A percentile compares a stretch with the other conserved stretches of the same genome.
phyloP scores from a whole-genome alignment of 2,329 filamentous ascomycete species.

The Colletotrichum sp. region DNA sequence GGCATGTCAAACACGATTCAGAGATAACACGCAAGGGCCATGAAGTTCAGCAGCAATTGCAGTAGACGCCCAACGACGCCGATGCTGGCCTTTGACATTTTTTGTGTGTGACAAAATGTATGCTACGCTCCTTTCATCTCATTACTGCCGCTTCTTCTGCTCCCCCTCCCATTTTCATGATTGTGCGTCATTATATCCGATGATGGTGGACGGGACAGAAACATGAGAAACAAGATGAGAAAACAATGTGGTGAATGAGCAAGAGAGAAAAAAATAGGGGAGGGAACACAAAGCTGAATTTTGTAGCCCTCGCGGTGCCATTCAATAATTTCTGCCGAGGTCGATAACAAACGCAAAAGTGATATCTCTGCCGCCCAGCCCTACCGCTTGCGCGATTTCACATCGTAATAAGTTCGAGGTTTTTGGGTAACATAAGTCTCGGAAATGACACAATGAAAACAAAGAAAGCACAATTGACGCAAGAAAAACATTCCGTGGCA shows the following conservation, averaged over 20 bases:
- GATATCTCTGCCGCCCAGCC: conserved; percentile 9
- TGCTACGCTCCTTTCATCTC: not conserved
- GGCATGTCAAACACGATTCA: no score
- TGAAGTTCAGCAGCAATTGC: no score
- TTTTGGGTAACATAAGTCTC: not conserved
- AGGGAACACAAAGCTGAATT: not conserved
- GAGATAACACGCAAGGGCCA: no score
- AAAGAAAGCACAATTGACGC: not conserved
- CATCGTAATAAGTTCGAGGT: conserved; percentile 4
- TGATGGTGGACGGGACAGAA: not conserved
- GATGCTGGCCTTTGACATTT: not conserved
- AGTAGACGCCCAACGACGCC: not conserved
- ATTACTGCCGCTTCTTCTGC: not conserved
- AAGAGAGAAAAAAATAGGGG: not conserved
- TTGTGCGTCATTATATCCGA: not conserved
- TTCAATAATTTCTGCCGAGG: not conserved
- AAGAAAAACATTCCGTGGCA: not conserved
- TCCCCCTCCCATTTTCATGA: not conserved
- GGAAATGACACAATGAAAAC: not conserved
- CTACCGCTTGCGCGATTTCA: conserved; percentile 15
- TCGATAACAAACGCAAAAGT: not conserved
- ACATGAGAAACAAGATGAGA: not conserved
- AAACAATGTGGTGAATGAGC: not conserved
- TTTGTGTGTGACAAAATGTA: not conserved
- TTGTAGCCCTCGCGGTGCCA: not conserved